A percentile compares a stretch with the other conserved stretches of the same genome.
Evolutionary conservation across 2,329 filamentous ascomycete species (phyloP).

Genomic region (Colletotrichum eleusines): DNA sequence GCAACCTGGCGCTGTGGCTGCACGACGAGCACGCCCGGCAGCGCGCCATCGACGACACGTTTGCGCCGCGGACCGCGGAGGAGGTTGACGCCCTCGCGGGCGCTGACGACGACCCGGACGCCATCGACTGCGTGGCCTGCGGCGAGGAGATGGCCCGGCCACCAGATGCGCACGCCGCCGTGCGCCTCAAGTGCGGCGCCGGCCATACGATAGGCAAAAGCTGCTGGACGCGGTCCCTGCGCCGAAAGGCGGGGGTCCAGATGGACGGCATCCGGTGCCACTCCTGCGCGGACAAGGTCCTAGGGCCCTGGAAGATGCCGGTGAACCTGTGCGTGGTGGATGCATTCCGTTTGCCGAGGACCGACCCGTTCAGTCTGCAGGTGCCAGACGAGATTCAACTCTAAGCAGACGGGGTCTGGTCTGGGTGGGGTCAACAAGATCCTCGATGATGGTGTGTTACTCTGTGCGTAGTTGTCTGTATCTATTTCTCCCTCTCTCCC

Average conservation of each 20-base stretch:
- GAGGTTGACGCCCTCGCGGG: slow-evolving; percentile 9
- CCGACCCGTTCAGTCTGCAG: neutral
- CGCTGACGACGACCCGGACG: neutral
- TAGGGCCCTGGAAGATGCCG: neutral
- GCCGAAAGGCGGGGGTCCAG: neutral
- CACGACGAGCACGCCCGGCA: slow-evolving; percentile 2
- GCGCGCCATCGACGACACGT: neutral
- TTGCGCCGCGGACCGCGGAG: neutral
- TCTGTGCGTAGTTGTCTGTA: neutral
- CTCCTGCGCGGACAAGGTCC: neutral
- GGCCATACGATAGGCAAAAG: slow-evolving; percentile 21
- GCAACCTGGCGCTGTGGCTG: neutral
- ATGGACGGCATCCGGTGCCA: slow-evolving; percentile 15
- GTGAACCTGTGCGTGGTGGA: neutral
- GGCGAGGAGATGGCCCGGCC: slow-evolving; percentile 2
- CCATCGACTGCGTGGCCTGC: slow-evolving; percentile 9
- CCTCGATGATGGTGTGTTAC: neutral
- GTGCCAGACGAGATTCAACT: neutral
- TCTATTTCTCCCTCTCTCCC: no score
- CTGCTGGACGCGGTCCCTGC: slow-evolving; percentile 17
- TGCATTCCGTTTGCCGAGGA: neutral
- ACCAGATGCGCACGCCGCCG: slow-evolving; percentile 7
- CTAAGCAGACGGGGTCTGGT: neutral
- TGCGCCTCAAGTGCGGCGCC: slow-evolving; percentile 14
- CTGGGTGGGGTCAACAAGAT: neutral